These are phyloP conservation scores for Aspergillus pseudoterreus DNA, from an alignment of 2,329 filamentous ascomycete species.

Conservation along the genomic window DNA sequence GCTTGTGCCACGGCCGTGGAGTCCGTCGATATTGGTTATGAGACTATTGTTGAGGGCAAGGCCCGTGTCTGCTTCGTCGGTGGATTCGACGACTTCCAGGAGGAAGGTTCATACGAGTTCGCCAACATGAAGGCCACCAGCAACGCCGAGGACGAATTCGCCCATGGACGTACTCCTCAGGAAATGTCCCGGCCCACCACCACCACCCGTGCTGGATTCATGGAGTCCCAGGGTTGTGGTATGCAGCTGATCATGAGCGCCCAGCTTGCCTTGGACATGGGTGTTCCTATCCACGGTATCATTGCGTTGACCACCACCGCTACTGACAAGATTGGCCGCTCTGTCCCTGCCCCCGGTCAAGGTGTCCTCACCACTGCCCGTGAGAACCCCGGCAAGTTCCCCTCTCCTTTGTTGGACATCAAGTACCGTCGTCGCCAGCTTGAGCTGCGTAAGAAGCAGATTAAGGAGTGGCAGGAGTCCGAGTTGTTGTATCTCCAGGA, in stretches of 20 bases:
- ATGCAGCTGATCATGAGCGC: constrained; percentile 98
- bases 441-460: constrained; percentile 86
- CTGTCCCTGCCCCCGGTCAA: constrained; percentile 91
- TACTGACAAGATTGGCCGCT: constrained; percentile 98
- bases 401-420: constrained; percentile 92
- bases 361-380: constrained; percentile 95
- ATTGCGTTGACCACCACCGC: constrained; percentile 91
- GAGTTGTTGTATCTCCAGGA: constrained; percentile 91
- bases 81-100: constrained; percentile 98
- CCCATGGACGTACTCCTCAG: constrained; percentile 86
- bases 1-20: constrained; percentile 97
- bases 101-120: constrained; percentile 98
- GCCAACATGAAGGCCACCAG: constrained; percentile 99
- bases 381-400: constrained; percentile 86
- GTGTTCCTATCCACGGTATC: constrained; percentile 94
- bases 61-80: constrained; percentile 95
- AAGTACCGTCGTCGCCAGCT: constrained; percentile 96
- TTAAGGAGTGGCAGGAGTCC: constrained; percentile 94
- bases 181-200: constrained; percentile 99
- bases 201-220: constrained; percentile 95
- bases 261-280: constrained; percentile 94
- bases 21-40: constrained; percentile 95
- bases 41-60: constrained; percentile 98
- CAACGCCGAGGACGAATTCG: constrained; percentile 95
- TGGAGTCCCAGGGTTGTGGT: constrained; percentile 98